Evolutionary conservation across 345 rosid species (phyloP), one percentile per base, ranked within the genome.

Genomic region (Psidium friedrichsthalianum): DNA sequence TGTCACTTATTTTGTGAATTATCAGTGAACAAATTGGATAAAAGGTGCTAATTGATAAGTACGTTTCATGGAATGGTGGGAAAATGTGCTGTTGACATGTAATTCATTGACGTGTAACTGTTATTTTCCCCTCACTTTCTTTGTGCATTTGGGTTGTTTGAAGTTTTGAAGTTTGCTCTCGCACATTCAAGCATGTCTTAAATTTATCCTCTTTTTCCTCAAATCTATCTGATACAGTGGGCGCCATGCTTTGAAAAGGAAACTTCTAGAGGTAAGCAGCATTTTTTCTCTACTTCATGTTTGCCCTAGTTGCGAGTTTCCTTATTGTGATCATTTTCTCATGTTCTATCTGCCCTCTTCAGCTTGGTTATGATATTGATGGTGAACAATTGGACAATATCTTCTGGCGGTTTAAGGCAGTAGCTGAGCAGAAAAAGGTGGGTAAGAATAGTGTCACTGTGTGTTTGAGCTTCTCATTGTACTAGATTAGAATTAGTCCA

Each of bases 391-490:
- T 97, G 82, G 94, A 89, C 83, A 91, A 84, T 81, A 89, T 96
- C 82, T 96, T 97, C 90, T 96, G 98, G 99, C 91, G 88, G 78
- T 97, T 97, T 91, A 97, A 97, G 91, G 88, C 94, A 44, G 96
- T 96, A 74, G 99, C 99, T 20, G 99, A 98, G 90, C 92, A 87
- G 55, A 96, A 96, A 91, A 98, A 96, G 99, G 98, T 98, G 74
- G 84, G 83, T 40, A 25, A 59, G 52, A 22, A 40, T 22, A 8
- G 54, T 6, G 20, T 78, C 40, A 40, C 12, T 32, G 51, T 52
- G 54, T 85, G 27, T 24, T 14, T 74, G 82, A 53, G 29, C 55
- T 80, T 76, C 24, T 74, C 47, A 25, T 47, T 51, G 25, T 85
- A 22, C 51, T 29, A 42, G 56, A 51, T 49, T 40, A 15, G 15